Conservation (phyloP, 352 stramenopile species). For the Globisporangium acanthophoron region DNA sequence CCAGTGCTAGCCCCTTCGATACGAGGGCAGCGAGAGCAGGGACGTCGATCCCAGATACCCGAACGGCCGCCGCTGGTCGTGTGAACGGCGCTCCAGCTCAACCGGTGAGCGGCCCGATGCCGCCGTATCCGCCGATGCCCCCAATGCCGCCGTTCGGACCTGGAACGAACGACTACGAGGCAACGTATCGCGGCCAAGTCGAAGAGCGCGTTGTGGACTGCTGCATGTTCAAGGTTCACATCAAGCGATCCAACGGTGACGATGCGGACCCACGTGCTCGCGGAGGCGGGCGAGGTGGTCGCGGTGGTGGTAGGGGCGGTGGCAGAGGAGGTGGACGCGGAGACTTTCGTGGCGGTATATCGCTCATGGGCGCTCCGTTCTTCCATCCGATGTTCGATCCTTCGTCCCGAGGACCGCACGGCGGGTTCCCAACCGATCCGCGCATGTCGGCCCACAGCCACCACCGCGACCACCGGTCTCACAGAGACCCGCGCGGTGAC, state of each 20-base stretch:
- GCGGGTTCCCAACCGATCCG: not conserved
- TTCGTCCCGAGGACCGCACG: no score
- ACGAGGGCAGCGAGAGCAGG: not conserved
- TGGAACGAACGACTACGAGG: constrained; percentile 2
- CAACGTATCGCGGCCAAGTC: constrained; percentile 17
- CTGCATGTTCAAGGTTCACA: constrained; percentile 33
- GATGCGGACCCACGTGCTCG: not conserved
- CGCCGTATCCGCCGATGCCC: constrained; percentile 12
- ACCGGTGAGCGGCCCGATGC: not conserved
- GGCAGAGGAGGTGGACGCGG: constrained; percentile 10
- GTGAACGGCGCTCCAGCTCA: not conserved
- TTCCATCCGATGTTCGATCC: not conserved
- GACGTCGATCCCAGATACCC: not conserved
- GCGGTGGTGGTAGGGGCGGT: constrained; percentile 13
- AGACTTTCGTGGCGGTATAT: not conserved
- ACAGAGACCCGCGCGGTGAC: not conserved
- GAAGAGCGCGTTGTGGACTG: constrained; percentile 28
- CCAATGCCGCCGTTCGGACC: constrained; percentile 5
- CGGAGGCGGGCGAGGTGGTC: constrained; percentile 3
- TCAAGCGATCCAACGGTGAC: constrained; percentile 15
- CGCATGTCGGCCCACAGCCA: not conserved
- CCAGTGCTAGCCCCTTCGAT: constrained; percentile 2
- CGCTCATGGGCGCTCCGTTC: constrained; percentile 5
- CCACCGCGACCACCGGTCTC: no score
- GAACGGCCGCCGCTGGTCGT: no score